phyloP scores from a whole-genome alignment of 768 basidiomycete species.

The Lactarius akahatsu region DNA sequence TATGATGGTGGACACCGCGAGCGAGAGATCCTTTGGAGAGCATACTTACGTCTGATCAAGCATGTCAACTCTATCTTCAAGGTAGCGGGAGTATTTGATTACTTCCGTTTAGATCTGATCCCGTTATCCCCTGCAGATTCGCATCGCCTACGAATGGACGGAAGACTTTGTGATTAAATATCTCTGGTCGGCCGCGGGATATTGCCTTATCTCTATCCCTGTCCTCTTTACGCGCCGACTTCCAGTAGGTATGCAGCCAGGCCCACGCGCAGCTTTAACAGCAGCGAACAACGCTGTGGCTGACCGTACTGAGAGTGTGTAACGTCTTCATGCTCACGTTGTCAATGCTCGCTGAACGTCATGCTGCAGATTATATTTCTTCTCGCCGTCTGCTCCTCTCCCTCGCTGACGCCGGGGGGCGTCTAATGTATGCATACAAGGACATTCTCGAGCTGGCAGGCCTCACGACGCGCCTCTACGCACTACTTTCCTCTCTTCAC shows the following conservation, averaged over 20 bases:
- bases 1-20: conserved; percentile 88
- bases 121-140: conserved; percentile 50
- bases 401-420: conserved; percentile 93
- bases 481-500: conserved; percentile 82
- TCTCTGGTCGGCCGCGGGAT: conserved; percentile 91
- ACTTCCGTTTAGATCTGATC: background rate
- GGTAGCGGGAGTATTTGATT: conserved; percentile 38
- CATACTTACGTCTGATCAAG: conserved; percentile 77
- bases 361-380: conserved; percentile 74
- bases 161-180: conserved; percentile 98
- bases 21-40: conserved; percentile 71
- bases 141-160: conserved; percentile 92
- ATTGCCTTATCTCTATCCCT: conserved; percentile 88
- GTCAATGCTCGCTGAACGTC: too few relatives aligned
- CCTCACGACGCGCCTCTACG: conserved; percentile 86
- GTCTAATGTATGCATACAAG: conserved; percentile 96
- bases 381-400: conserved; percentile 88
- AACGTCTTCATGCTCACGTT: conserved; percentile 18
- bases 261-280: conserved; percentile 13
- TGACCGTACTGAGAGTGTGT: conserved; percentile 48
- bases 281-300: conserved; percentile 42
- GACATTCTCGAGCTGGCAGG: conserved; percentile 95
- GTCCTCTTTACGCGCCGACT: conserved; percentile 66
- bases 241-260: conserved; percentile 33
- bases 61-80: conserved; percentile 94